Conservation (phyloP, 2,329 filamentous ascomycete genomes). For the Colletotrichum eremochloae region DNA sequence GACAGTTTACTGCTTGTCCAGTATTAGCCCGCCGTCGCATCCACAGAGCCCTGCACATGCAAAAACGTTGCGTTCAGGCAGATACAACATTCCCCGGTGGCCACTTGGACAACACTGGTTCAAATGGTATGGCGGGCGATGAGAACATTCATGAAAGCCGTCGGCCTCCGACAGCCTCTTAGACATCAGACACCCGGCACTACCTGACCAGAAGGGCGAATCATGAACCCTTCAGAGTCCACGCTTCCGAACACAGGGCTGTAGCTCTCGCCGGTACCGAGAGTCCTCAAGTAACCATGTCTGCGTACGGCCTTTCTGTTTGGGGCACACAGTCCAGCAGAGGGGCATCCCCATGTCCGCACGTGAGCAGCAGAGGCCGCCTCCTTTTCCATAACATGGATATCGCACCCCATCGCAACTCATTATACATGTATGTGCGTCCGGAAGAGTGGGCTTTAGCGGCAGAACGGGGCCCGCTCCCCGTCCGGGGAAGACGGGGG, state of each 20-base stretch:
- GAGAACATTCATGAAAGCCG: neutral
- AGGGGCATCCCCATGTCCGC: neutral
- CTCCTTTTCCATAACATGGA: neutral
- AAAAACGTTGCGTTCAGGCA: neutral
- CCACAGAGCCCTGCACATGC: neutral
- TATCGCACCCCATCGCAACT: neutral
- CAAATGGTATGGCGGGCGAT: neutral
- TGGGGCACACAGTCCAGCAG: neutral
- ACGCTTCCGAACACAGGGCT: neutral
- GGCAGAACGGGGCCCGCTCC: neutral
- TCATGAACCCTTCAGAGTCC: neutral
- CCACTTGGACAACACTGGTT: neutral
- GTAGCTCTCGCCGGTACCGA: neutral
- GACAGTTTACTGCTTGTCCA: neutral
- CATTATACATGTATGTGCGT: neutral
- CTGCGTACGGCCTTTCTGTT: neutral
- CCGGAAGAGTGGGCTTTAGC: neutral
- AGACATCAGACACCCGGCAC: neutral
- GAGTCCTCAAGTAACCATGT: neutral
- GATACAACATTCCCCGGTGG: neutral
- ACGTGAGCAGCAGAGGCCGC: neutral
- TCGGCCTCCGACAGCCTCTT: neutral
- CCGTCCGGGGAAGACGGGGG: neutral
- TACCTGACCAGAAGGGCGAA: neutral
- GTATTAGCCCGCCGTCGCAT: neutral